Evolutionary conservation across 306 rosid genomes (phyloP), one percentile per base, ranked within the genome.

Genomic region (Boehmeria nivea): DNA sequence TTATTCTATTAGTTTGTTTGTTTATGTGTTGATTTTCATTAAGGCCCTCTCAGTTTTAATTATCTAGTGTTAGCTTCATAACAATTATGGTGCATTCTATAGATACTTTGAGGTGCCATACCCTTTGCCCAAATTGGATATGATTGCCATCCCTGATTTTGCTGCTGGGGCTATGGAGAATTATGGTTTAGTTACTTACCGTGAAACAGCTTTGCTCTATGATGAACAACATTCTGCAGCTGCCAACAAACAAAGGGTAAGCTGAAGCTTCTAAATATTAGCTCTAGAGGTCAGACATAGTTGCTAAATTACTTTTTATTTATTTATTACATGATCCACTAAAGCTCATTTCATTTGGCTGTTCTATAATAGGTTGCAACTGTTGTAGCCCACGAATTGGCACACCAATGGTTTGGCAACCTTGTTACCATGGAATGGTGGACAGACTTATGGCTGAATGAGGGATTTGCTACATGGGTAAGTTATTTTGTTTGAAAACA

Each of bases 381-480:
- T 58, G 94, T 84, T 17, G 95, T 90, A 66, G 88, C 95, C 60
- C 98, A 90, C 70, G 98, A 90, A 71, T 75, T 90, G 59, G 98
- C 98, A 43, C 98, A 90, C 59, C 98, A 90, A 65, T 90, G 98
- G 98, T 90, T 90, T 78, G 98, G 98, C 19, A 86, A 90, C 73
- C 98, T 90, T 64, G 98, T 90, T 52, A 90, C 95, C 12, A 86
- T 86, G 98, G 98, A 90, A 73, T 90, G 98, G 98, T 90, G 98
- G 98, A 90, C 94, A 14, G 83, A 90, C 77, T 77, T 90, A 51
- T 90, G 98, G 98, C 69, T 90, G 77, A 90, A 90, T 68, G 98
- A 90, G 72, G 98, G 98, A n/a, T 90, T 90, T 64, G 98, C 98
- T 24, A 90, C 98, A 66, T 90, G 98, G 95, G 95, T 90, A 82